A percentile compares a stretch with the other conserved stretches of the same genome.
These are phyloP conservation scores for Murraya koenigii DNA, from an alignment of 345 rosid species.

Conservation along the genomic window DNA sequence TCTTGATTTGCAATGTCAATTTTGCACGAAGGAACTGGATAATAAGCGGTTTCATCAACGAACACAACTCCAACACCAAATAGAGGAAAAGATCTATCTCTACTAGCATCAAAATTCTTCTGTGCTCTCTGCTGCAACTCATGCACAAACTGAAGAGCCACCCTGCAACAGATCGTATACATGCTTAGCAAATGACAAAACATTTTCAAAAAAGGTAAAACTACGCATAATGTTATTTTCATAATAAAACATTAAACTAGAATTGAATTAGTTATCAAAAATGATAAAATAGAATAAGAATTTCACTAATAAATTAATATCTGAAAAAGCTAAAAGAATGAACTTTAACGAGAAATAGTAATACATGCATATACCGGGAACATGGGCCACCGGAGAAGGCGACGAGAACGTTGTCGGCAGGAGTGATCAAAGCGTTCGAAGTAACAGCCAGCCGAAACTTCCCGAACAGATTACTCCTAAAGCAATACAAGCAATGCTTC, in stretches of 20 bases:
- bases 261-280: background rate
- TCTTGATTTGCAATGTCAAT: conserved; percentile 37
- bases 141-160: conserved; percentile 81
- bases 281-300: background rate
- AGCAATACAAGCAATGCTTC: conserved; percentile 71
- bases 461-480: conserved; percentile 65
- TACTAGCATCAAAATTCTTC: conserved; percentile 79
- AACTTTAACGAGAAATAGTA: background rate
- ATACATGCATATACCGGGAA: conserved; percentile 48
- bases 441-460: conserved; percentile 85
- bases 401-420: conserved; percentile 83
- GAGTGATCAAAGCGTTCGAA: conserved; percentile 82
- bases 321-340: background rate
- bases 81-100: conserved; percentile 73
- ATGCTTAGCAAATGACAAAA: background rate
- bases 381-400: conserved; percentile 93
- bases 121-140: conserved; percentile 77
- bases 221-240: background rate
- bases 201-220: background rate
- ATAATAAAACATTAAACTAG: background rate
- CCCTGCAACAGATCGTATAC: conserved; percentile 36
- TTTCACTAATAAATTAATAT: background rate
- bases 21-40: conserved; percentile 28
- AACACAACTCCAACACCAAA: conserved; percentile 90
- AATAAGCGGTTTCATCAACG: conserved; percentile 58